A percentile compares a stretch with the other conserved stretches of the same genome.
These are phyloP conservation scores for Artemisia annua DNA, from an alignment of 129 eudicot genomes.

Conservation along the genomic window DNA sequence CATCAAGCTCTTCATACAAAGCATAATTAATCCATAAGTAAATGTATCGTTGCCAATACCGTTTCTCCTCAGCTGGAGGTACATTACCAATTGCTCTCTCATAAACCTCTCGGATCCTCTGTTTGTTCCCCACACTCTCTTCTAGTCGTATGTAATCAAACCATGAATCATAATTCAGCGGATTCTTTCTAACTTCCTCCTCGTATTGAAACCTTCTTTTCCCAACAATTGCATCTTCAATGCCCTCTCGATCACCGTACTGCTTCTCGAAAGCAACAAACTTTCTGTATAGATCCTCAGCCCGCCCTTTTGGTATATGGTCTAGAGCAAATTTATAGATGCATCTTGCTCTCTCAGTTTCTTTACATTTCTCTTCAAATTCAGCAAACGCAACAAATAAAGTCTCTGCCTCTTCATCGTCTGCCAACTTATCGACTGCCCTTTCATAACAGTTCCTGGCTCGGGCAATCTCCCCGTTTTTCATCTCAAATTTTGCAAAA, in stretches of 20 bases:
- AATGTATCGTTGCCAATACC: slow-evolving; percentile 86
- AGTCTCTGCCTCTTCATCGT: slow-evolving; percentile 85
- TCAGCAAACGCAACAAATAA: slow-evolving; percentile 83
- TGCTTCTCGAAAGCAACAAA: slow-evolving; percentile 96
- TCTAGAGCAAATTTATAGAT: slow-evolving; percentile 84
- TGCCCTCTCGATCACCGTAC: slow-evolving; percentile 91
- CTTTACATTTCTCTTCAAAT: slow-evolving; percentile 94
- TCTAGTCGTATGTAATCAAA: slow-evolving; percentile 84
- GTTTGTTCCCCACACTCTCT: slow-evolving; percentile 68
- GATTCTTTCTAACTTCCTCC: slow-evolving; percentile 86
- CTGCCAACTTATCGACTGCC: slow-evolving; percentile 81
- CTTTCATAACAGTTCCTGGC: slow-evolving; percentile 77
- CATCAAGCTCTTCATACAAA: slow-evolving; percentile 87
- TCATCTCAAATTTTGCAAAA: slow-evolving; percentile 89
- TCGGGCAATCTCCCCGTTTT: slow-evolving; percentile 72
- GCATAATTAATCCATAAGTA: slow-evolving; percentile 84
- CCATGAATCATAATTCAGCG: slow-evolving; percentile 87
- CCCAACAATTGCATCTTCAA: slow-evolving; percentile 95
- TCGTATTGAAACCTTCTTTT: slow-evolving; percentile 92
- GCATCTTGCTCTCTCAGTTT: slow-evolving; percentile 86
- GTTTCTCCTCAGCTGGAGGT: slow-evolving; percentile 93
- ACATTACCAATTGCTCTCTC: slow-evolving; percentile 86
- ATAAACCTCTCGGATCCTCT: slow-evolving; percentile 68
- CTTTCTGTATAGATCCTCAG: slow-evolving; percentile 84
- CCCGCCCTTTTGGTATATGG: slow-evolving; percentile 90